Conservation (phyloP, 2,329 filamentous ascomycete species). For the Aspergillus fijiensis region DNA sequence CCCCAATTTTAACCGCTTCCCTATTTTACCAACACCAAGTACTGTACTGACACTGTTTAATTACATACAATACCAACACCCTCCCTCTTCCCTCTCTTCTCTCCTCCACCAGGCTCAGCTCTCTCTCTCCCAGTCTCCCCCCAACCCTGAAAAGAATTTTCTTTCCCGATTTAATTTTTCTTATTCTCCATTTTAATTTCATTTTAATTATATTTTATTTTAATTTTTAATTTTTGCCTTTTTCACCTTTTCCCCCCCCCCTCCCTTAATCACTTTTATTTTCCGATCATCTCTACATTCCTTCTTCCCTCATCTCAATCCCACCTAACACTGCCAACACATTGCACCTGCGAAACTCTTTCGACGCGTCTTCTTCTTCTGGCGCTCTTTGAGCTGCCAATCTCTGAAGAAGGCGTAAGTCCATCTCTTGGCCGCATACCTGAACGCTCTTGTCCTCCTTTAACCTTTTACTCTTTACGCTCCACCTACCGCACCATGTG, state of each 20-base stretch:
- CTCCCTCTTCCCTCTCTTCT: neutral
- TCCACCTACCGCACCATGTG: conserved; percentile 30
- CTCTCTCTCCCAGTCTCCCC: no score
- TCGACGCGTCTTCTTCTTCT: conserved; percentile 31
- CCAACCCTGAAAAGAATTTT: neutral
- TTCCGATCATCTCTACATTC: conserved; percentile 23
- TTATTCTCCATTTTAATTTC: conserved; percentile 4
- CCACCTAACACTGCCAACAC: conserved; percentile 26
- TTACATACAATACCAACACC: neutral
- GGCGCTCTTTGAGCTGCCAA: conserved; percentile 31
- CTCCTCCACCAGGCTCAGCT: no score
- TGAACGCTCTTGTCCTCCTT: conserved; percentile 14
- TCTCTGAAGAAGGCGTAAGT: conserved; percentile 27
- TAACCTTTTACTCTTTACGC: conserved; percentile 10
- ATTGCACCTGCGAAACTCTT: conserved; percentile 22
- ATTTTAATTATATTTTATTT: neutral
- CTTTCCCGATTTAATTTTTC: neutral
- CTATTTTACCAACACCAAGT: neutral
- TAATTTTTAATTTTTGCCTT: conserved; percentile 12
- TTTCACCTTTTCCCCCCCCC: conserved; percentile 3
- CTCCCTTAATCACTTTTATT: conserved; percentile 18
- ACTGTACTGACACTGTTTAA: neutral
- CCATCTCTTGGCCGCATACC: conserved; percentile 26
- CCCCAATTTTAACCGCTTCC: neutral
- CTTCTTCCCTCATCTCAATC: conserved; percentile 20